phyloP scores from a whole-genome alignment of 768 basidiomycete genomes.

The Naganishia onofrii region DNA sequence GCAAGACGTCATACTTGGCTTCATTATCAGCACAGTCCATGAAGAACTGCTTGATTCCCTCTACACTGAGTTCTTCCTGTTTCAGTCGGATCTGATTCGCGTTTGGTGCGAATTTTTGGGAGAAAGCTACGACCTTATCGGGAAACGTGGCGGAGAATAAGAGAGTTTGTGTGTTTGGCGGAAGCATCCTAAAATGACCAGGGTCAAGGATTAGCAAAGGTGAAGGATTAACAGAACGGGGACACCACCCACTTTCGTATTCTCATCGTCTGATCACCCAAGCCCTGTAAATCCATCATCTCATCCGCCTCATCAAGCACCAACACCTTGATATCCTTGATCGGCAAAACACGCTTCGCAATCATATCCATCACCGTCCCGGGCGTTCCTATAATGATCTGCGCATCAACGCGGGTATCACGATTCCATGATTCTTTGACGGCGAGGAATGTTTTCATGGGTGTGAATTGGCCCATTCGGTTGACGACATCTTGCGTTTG shows the following conservation, averaged over 20 bases:
- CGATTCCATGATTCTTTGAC: conserved; percentile 68
- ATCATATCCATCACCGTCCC: conserved; percentile 91
- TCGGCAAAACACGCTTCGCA: conserved; percentile 70
- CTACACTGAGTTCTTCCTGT: conserved; percentile 87
- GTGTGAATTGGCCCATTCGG: conserved; percentile 91
- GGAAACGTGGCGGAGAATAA: conserved; percentile 99
- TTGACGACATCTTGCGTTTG: conserved; percentile 95
- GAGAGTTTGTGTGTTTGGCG: conserved; percentile 66
- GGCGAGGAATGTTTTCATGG: conserved; percentile 88
- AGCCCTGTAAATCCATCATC: conserved; percentile 85
- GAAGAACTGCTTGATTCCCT: conserved; percentile 93
- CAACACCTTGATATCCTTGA: conserved; percentile 78
- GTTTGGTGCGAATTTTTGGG: conserved; percentile 83
- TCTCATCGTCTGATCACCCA: conserved; percentile 87
- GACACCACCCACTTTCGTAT: conserved; percentile 78
- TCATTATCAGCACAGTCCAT: conserved; percentile 91
- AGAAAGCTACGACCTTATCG: conserved; percentile 86
- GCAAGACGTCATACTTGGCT: conserved; percentile 92
- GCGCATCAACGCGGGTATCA: conserved; percentile 64
- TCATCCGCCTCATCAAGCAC: conserved; percentile 98
- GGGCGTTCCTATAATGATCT: conserved; percentile 92
- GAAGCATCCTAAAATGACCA: conserved; percentile 41
- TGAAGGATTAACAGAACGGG: neutral
- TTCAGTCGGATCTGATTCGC: conserved; percentile 96
- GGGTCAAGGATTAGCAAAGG: too few species aligned